Percentiles rank a stretch among this genome's conserved stretches.
Conservation (phyloP, 176 grass and related monocot genomes). For the Raddia distichophylla region DNA sequence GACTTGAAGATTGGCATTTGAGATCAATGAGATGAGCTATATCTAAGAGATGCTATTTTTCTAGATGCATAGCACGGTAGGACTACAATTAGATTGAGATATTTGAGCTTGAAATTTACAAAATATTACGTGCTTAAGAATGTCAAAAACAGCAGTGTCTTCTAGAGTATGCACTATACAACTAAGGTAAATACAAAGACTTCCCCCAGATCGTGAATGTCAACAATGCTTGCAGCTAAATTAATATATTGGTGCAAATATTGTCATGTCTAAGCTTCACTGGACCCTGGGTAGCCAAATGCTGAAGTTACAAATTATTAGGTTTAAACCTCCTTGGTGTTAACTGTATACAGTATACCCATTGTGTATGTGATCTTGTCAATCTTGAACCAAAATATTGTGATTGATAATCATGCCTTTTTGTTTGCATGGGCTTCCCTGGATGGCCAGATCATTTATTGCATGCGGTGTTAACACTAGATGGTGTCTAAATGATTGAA, state of each 20-base stretch:
- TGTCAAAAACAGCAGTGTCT: conserved; percentile 3
- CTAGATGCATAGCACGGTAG: conserved; percentile 21
- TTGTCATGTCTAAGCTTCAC: conserved; percentile 11
- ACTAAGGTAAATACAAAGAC: neutral
- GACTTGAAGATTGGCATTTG: neutral
- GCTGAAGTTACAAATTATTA: neutral
- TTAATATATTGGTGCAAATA: conserved; percentile 21
- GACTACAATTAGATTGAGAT: conserved; percentile 20
- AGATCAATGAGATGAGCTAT: neutral
- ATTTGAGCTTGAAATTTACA: neutral
- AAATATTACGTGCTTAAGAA: conserved; percentile 5
- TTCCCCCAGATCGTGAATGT: neutral
- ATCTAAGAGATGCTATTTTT: neutral
- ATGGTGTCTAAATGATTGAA: conserved; percentile 7
- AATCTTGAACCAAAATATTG: neutral
- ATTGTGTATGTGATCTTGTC: neutral
- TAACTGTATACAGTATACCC: conserved; percentile 23
- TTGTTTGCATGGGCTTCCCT: neutral
- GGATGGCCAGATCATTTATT: conserved; percentile 5
- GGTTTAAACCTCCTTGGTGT: neutral
- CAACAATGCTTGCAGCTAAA: neutral
- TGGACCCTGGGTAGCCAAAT: neutral
- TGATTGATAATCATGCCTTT: neutral
- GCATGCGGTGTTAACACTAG: neutral
- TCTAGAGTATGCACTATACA: neutral